A percentile compares a stretch with the other conserved stretches of the same genome.
These are phyloP conservation scores for Aspergillus avenaceus DNA, from an alignment of 495 filamentous ascomycete species.

Conservation along the genomic window DNA sequence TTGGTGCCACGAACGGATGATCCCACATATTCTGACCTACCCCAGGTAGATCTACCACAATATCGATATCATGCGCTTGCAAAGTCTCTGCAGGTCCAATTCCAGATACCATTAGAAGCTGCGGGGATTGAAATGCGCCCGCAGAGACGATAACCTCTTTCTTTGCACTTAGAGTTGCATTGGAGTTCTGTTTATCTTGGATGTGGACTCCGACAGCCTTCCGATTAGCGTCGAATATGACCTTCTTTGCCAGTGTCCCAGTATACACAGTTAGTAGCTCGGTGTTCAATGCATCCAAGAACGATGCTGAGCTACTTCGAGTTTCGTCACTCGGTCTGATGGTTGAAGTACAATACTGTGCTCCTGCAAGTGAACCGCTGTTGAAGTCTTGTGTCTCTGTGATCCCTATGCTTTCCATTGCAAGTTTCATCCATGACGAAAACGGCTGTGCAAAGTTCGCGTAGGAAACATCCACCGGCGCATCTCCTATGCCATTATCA, in stretches of 20 bases:
- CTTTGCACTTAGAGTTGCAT: conserved; percentile 29
- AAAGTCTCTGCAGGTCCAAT: conserved; percentile 36
- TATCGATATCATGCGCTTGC: conserved; percentile 27
- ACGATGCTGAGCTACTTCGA: not conserved
- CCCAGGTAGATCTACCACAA: conserved; percentile 34
- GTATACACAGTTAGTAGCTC: not conserved
- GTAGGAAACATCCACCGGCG: not conserved
- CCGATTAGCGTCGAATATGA: not conserved
- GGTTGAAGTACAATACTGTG: not conserved
- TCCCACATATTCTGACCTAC: conserved; percentile 45
- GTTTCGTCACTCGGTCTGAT: not conserved
- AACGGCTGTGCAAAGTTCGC: not conserved
- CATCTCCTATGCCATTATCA: no score
- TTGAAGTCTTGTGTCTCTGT: not conserved
- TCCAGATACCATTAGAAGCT: conserved; percentile 10
- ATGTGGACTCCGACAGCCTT: not conserved
- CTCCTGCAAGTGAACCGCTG: not conserved
- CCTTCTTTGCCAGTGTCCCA: not conserved
- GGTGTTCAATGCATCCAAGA: not conserved
- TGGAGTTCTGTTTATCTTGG: not conserved
- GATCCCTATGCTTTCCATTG: not conserved
- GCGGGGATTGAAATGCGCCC: conserved; percentile 30
- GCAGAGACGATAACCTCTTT: conserved; percentile 52
- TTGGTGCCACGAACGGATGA: conserved; percentile 23
- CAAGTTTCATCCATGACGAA: not conserved